Percentiles rank a stretch among this genome's conserved stretches.
These are phyloP conservation scores for Populus tremula DNA, from an alignment of 345 rosid species.

Conservation along the genomic window DNA sequence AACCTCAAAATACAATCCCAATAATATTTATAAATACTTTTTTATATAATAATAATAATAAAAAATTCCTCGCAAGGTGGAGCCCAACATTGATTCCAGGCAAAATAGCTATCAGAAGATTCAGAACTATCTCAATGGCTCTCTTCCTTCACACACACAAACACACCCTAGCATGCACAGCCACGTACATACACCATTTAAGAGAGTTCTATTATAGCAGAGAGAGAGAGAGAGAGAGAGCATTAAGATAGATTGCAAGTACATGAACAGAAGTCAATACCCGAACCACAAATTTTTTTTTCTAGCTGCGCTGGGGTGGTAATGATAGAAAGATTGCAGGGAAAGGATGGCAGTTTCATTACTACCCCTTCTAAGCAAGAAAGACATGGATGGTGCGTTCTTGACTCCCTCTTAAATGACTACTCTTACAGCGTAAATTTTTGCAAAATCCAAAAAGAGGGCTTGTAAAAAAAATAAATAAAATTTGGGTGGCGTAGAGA, in stretches of 20 bases:
- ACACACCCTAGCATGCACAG: not conserved
- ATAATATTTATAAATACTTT: too few relatives aligned
- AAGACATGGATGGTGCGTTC: constrained; percentile 84
- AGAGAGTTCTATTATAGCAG: not conserved
- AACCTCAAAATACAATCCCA: too few relatives aligned
- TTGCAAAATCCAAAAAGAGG: constrained; percentile 18
- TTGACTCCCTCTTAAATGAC: constrained; percentile 62
- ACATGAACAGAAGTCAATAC: constrained; percentile 81
- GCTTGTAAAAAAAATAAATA: constrained; percentile 18
- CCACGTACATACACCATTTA: not conserved
- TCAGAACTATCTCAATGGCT: not conserved
- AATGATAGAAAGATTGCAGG: not conserved
- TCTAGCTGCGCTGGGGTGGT: not conserved
- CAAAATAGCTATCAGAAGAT: too few relatives aligned
- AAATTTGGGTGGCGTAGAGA: constrained; percentile 33
- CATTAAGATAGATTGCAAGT: constrained; percentile 12
- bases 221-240: too few relatives aligned
- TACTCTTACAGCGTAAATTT: constrained; percentile 17
- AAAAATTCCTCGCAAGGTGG: not conserved
- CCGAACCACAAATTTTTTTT: constrained; percentile 68
- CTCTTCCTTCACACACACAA: not conserved
- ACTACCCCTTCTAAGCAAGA: constrained; percentile 16
- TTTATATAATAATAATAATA: too few relatives aligned
- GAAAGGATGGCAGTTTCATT: not conserved
- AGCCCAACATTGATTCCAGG: not conserved